These are phyloP conservation scores for Euclidium syriacum DNA, from an alignment of 345 rosid species.

Conservation along the genomic window DNA sequence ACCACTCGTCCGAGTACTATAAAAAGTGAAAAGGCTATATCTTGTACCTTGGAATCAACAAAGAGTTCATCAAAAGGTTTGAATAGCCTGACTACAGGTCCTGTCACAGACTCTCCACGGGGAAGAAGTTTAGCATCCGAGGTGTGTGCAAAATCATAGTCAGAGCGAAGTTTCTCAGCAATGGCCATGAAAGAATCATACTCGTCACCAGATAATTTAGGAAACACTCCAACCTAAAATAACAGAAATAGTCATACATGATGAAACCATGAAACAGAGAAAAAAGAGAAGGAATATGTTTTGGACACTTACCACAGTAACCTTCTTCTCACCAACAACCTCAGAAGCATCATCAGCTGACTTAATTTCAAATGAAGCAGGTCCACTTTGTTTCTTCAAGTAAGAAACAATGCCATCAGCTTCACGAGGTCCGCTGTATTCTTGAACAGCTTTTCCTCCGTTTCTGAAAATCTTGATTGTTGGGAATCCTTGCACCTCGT, in stretches of 20 bases:
- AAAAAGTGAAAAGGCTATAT: background rate
- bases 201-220: constrained; percentile 76
- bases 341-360: constrained; percentile 57
- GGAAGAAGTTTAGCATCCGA: constrained; percentile 79
- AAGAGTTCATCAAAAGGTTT: constrained; percentile 91
- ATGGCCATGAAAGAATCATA: constrained; percentile 59
- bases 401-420: constrained; percentile 82
- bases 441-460: constrained; percentile 74
- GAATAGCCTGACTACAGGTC: constrained; percentile 79
- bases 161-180: constrained; percentile 86
- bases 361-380: constrained; percentile 79
- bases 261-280: background rate
- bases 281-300: background rate
- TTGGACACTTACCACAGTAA: constrained; percentile 55
- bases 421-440: constrained; percentile 90
- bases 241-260: background rate
- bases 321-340: constrained; percentile 59
- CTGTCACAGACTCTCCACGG: constrained; percentile 73
- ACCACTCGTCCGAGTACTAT: background rate
- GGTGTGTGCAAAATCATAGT: constrained; percentile 81
- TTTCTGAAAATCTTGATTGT: constrained; percentile 80
- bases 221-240: constrained; percentile 86
- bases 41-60: constrained; percentile 72
- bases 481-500: constrained; percentile 75
- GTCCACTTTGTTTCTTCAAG: constrained; percentile 89